phyloP scores from a whole-genome alignment of 1,284 basidiomycete species.

The Malassezia furfur region DNA sequence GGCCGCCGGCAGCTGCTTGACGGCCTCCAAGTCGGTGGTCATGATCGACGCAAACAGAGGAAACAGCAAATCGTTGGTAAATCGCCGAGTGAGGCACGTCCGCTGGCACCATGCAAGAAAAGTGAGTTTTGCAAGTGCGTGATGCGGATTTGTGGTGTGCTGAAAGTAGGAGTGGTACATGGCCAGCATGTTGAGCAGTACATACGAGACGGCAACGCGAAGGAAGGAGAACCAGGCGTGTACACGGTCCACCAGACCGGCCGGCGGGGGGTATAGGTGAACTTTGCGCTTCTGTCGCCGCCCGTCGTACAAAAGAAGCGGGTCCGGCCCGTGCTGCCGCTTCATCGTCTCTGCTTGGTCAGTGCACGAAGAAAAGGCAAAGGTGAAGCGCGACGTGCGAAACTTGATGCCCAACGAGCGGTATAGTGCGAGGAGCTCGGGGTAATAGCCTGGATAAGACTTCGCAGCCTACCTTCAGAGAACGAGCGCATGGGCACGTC shows the following conservation, averaged over 20 bases:
- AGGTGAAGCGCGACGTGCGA: conserved; percentile 31
- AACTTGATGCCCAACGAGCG: conserved; percentile 24
- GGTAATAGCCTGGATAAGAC: conserved; percentile 30
- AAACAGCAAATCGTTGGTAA: conserved; percentile 27
- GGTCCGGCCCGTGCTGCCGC: neutral
- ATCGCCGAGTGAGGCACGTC: conserved; percentile 17
- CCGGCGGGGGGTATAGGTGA: conserved; percentile 7
- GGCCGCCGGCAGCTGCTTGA: conserved; percentile 28
- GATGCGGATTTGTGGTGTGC: conserved; percentile 24
- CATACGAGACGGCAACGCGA: conserved; percentile 29
- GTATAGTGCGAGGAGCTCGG: conserved; percentile 34
- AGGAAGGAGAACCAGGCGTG: neutral
- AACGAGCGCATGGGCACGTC: conserved; percentile 46
- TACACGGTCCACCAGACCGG: neutral
- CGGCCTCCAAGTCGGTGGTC: conserved; percentile 24
- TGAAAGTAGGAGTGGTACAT: conserved; percentile 26
- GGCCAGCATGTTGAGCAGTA: conserved; percentile 27
- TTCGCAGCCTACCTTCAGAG: conserved; percentile 17
- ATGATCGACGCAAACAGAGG: conserved; percentile 39
- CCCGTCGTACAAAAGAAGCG: conserved; percentile 4
- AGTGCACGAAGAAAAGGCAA: conserved; percentile 22
- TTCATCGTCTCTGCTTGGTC: neutral
- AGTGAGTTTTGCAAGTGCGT: conserved; percentile 21
- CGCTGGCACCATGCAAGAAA: conserved; percentile 13
- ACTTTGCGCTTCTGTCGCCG: neutral